phyloP scores from a whole-genome alignment of 106 monocot species.

The Chionographis japonica region DNA sequence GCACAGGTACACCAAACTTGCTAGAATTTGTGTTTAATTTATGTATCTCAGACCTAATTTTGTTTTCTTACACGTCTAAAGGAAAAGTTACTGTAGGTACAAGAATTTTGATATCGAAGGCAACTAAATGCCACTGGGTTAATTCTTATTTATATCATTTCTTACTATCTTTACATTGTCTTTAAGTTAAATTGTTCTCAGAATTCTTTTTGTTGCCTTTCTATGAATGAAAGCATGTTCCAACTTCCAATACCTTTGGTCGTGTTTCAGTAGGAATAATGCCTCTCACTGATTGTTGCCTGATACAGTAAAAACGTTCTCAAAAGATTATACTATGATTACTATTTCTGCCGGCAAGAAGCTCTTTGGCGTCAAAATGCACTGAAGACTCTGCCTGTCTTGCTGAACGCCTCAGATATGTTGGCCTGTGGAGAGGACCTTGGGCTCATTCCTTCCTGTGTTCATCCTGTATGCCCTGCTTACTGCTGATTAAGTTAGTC shows the following conservation, averaged over 20 bases:
- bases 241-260: background rate
- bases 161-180: no score
- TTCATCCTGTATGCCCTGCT: conserved; percentile 61
- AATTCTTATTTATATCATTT: no score
- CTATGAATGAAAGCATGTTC: background rate
- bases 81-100: no score
- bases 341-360: conserved; percentile 95
- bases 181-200: background rate
- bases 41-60: background rate
- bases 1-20: conserved; percentile 41
- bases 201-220: background rate
- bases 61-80: no score
- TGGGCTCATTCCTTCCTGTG: conserved; percentile 81
- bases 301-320: conserved; percentile 76
- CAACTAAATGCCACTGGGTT: no score
- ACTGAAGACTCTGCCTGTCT: conserved; percentile 80
- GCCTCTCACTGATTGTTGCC: conserved; percentile 4
- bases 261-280: background rate
- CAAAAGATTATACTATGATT: conserved; percentile 82
- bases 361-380: conserved; percentile 90
- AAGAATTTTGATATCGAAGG: no score
- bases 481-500: background rate
- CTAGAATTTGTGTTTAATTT: background rate
- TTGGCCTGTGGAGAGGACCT: conserved; percentile 96
- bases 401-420: conserved; percentile 92